A percentile compares a stretch with the other conserved stretches of the same genome.
phyloP scores from a whole-genome alignment of 208 protist genomes.

The Leishmania lainsoni region DNA sequence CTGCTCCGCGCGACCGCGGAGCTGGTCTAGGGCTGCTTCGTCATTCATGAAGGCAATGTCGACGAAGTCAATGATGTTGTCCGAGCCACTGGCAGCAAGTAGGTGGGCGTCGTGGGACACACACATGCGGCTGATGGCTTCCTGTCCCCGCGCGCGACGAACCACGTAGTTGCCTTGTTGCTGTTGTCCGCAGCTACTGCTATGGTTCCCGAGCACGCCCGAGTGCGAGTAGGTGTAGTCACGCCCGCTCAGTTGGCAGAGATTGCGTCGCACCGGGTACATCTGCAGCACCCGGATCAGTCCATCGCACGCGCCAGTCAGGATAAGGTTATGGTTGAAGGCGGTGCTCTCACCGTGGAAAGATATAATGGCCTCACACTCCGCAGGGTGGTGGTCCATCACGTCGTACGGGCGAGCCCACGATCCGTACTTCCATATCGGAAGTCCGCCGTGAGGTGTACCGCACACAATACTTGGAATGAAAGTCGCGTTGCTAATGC shows the following conservation, averaged over 20 bases:
- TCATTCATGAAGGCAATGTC: constrained; percentile 87
- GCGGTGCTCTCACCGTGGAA: constrained; percentile 81
- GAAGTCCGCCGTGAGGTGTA: constrained; percentile 74
- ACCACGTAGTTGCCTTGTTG: constrained; percentile 49
- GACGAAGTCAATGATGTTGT: constrained; percentile 90
- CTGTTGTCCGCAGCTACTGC: constrained; percentile 29
- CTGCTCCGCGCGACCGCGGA: constrained; percentile 77
- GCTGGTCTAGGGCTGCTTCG: constrained; percentile 68
- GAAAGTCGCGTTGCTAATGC: constrained; percentile 66
- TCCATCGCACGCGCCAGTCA: constrained; percentile 88
- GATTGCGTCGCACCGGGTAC: constrained; percentile 85
- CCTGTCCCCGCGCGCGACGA: constrained; percentile 55
- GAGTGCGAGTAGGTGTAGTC: constrained; percentile 84
- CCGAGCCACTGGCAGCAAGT: constrained; percentile 75
- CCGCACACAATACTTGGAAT: constrained; percentile 90
- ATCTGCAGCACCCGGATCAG: constrained; percentile 88
- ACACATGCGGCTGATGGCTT: constrained; percentile 79
- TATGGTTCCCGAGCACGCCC: constrained; percentile 38
- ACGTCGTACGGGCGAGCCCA: constrained; percentile 86
- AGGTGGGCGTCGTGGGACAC: constrained; percentile 72
- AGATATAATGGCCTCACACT: constrained; percentile 86
- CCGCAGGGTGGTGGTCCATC: constrained; percentile 74
- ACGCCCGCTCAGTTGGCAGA: constrained; percentile 87
- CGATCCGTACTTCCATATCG: constrained; percentile 91
- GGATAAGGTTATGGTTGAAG: constrained; percentile 90